phyloP scores from a whole-genome alignment of 2,329 filamentous ascomycete genomes.

The Ophiostoma tasmaniense region DNA sequence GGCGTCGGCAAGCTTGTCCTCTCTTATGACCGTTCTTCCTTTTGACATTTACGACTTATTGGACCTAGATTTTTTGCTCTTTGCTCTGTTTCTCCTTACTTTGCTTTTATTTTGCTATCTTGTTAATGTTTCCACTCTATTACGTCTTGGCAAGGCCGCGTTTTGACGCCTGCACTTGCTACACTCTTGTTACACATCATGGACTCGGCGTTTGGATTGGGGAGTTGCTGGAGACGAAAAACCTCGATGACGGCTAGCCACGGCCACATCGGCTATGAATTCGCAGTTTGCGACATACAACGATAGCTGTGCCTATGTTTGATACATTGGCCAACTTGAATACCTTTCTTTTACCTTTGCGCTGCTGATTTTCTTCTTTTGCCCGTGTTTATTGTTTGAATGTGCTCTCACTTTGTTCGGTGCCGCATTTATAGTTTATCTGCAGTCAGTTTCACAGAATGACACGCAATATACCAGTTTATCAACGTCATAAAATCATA shows the following conservation, averaged over 20 bases:
- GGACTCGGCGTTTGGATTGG: conserved; percentile 11
- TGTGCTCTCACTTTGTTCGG: not conserved
- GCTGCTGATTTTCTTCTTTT: not conserved
- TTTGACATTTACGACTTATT: not conserved
- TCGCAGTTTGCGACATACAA: not conserved
- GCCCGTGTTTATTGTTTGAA: not conserved
- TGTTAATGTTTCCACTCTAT: conserved; percentile 1
- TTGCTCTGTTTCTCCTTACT: not conserved
- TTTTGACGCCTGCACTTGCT: not conserved
- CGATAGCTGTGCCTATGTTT: conserved; percentile 9
- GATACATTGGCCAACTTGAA: conserved; percentile 11
- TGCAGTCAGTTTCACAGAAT: not conserved
- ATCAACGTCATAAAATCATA: not conserved
- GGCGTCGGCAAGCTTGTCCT: not conserved
- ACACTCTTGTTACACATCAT: conserved; percentile 6
- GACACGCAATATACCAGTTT: not conserved
- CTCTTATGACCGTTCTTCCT: not conserved
- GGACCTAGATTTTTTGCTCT: conserved; percentile 1
- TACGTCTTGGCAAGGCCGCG: not conserved
- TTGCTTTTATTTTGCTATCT: not conserved
- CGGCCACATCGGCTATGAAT: not conserved
- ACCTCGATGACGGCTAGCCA: not conserved
- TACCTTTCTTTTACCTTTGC: not conserved
- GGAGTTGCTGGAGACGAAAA: not conserved
- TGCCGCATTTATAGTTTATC: not conserved